Conservation (phyloP, 1,284 basidiomycete species). For the Rhodofomes roseus region DNA sequence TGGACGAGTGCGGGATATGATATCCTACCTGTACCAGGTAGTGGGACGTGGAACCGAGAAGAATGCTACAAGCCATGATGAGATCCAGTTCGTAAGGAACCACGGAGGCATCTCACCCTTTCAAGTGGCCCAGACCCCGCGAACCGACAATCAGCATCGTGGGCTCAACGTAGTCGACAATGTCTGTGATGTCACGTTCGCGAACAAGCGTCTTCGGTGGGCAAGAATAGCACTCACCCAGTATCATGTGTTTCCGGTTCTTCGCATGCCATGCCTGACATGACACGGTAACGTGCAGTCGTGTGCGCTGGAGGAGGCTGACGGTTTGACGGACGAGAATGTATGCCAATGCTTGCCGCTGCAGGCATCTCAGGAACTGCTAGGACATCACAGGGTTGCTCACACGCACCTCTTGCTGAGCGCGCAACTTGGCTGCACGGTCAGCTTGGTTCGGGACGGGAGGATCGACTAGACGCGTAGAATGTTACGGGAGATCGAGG, state of each 20-base stretch:
- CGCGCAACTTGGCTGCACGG: conserved; percentile 70
- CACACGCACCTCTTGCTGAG: conserved; percentile 77
- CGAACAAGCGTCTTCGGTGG: neutral
- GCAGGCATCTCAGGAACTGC: neutral
- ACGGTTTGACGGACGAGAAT: conserved; percentile 88
- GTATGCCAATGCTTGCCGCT: conserved; percentile 88
- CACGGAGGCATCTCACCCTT: conserved; percentile 59
- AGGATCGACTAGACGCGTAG: conserved; percentile 66
- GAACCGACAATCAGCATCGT: conserved; percentile 95
- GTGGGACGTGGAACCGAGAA: conserved; percentile 96
- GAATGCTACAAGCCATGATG: conserved; percentile 53
- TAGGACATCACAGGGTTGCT: neutral
- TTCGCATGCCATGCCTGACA: conserved; percentile 97
- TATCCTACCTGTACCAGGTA: conserved; percentile 88
- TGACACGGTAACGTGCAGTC: conserved; percentile 79
- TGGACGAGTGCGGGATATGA: no score
- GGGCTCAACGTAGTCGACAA: conserved; percentile 89
- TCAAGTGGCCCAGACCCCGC: conserved; percentile 85
- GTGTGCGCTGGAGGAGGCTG: conserved; percentile 85
- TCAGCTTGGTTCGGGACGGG: conserved; percentile 67
- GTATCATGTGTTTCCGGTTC: conserved; percentile 89
- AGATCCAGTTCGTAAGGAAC: neutral
- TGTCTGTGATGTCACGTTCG: conserved; percentile 44
- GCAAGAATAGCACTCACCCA: conserved; percentile 48
- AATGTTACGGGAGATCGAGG: conserved; percentile 1